These are phyloP conservation scores for Termitomyces sp. DNA, from an alignment of 768 basidiomycete genomes.

Conservation along the genomic window DNA sequence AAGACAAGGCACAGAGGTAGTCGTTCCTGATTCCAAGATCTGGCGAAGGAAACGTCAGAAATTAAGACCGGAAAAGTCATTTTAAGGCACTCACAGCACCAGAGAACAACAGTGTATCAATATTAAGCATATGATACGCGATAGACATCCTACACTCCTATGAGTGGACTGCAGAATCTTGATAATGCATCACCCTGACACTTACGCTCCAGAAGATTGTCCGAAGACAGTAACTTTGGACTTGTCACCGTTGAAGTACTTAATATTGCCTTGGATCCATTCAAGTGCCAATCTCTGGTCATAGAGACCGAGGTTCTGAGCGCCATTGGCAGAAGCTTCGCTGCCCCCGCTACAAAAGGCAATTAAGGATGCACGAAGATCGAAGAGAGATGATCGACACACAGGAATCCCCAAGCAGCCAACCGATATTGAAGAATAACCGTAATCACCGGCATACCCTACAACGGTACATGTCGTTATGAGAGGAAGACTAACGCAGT, in stretches of 20 bases:
- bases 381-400: not conserved
- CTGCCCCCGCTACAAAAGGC: slow-evolving; percentile 7
- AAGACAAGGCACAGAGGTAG: slow-evolving; percentile 23
- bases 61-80: not conserved
- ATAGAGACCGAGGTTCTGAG: slow-evolving; percentile 39
- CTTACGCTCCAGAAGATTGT: slow-evolving; percentile 48
- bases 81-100: slow-evolving; percentile 21
- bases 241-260: slow-evolving; percentile 38
- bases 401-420: slow-evolving; percentile 17
- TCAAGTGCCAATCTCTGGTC: slow-evolving; percentile 39
- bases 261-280: slow-evolving; percentile 59
- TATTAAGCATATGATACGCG: slow-evolving; percentile 28
- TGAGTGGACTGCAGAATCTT: not conserved
- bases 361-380: not conserved
- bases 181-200: slow-evolving; percentile 20
- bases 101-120: slow-evolving; percentile 24
- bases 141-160: slow-evolving; percentile 18
- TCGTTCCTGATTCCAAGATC: slow-evolving; percentile 40
- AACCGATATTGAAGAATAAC: slow-evolving; percentile 15
- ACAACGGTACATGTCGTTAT: not conserved
- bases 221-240: slow-evolving; percentile 45
- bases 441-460: slow-evolving; percentile 15
- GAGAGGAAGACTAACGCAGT: not conserved
- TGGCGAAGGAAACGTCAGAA: slow-evolving; percentile 6
- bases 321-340: slow-evolving; percentile 28